Evolutionary conservation across 2,329 filamentous ascomycete species (phyloP).

Genomic region (Plenodomus lindquistii): DNA sequence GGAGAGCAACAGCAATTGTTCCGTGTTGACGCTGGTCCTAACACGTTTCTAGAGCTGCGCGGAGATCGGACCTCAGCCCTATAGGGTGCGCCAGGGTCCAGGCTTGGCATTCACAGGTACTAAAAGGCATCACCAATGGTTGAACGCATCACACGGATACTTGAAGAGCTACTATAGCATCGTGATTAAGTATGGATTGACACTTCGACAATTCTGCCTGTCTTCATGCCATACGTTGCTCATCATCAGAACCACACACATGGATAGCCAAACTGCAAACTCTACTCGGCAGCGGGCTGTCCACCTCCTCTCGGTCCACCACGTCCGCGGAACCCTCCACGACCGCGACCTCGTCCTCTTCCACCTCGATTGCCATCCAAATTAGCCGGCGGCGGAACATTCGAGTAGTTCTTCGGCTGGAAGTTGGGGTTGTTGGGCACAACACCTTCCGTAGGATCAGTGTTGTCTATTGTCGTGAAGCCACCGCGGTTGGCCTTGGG

Average conservation of each 20-base stretch:
- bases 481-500: conserved; percentile 46
- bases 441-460: conserved; percentile 57
- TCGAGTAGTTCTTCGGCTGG: conserved; percentile 52
- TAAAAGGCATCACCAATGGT: too few species aligned
- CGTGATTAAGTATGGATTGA: too few species aligned
- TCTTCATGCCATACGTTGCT: too few species aligned
- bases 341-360: conserved; percentile 37
- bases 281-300: conserved; percentile 23
- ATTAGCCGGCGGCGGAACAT: conserved; percentile 42
- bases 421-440: conserved; percentile 61
- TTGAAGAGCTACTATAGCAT: too few species aligned
- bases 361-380: conserved; percentile 35
- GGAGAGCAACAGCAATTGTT: conserved; percentile 4
- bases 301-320: conserved; percentile 34
- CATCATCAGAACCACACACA: background rate
- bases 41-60: conserved; percentile 42
- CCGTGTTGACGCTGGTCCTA: conserved; percentile 22
- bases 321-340: conserved; percentile 37
- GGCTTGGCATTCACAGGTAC: conserved; percentile 1
- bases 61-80: conserved; percentile 32
- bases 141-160: too few species aligned
- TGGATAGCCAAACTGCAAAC: background rate
- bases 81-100: conserved; percentile 12
- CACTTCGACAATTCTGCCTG: too few species aligned
- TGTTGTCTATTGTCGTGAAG: conserved; percentile 54